Base-by-base conservation (phyloP, 2,329 filamentous ascomycete species). In the Exophiala bonariae region DNA sequence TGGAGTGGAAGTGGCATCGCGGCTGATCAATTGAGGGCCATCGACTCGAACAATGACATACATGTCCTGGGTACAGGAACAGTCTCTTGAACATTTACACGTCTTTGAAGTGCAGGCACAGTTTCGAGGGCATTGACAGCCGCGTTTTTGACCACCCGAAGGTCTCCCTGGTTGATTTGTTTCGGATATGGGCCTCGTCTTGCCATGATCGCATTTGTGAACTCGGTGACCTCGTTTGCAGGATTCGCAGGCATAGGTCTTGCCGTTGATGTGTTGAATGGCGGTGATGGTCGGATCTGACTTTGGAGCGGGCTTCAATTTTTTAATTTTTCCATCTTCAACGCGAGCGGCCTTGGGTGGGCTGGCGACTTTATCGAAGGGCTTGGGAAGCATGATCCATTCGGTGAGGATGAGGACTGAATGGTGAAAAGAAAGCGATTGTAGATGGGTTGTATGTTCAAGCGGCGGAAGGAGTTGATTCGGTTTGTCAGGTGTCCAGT, bases 211-310 rank as follows among this genome's bases (percentile, higher is more conserved):
- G 39, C 58, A 60, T 26, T 50, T 52, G 19, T 55, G 43, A 10
- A 58, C 56, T 43, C 58, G 52, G 43, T 60, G 58, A 28, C 58
- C 58, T 33, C 46, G 51, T 32, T 55, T 56, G 37, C 58, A 60
- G 4, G 56, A 53, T 19, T 56, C 52, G 38, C 58, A 60, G 17
- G 58, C 48, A 35, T 58, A 59, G 5, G 50, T 57, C 36, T 59
- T 57, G 17, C 55, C 56, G 35, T 58, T 52, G 41, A 59, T 48
- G 35, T 58, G 50, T 36, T 57, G 54, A 22, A 50, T 49, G n/a
- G 51, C 46, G 1, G 50, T 43, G 30, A 40, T 44, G 18, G 53
- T 50, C 30, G 36, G 40, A 6, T 26, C 23, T 6, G 23, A 6
- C 26, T 50, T 53, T 41, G 22, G 37, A 3, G 42, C 17, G 11